Conservation (phyloP, 225 moss, liverwort and hornwort genomes). For the Pseudisothecium myosuroides region DNA sequence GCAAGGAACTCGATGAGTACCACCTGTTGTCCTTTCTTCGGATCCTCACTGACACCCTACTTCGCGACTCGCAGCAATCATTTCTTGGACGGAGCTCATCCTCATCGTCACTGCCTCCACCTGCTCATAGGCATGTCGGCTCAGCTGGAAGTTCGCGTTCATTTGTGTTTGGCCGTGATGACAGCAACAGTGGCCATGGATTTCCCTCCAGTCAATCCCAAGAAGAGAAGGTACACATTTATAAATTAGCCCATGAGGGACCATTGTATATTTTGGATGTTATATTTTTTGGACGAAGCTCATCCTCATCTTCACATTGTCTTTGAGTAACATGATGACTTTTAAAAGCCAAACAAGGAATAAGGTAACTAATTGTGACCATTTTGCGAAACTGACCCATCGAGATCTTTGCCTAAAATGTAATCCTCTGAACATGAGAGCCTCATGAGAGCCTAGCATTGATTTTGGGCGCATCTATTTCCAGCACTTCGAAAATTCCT, state of each 20-base stretch:
- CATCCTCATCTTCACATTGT: neutral
- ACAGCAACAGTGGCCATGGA: constrained; percentile 58
- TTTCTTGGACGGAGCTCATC: constrained; percentile 56
- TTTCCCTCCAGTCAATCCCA: constrained; percentile 13
- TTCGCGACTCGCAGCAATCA: constrained; percentile 47
- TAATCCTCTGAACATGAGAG: neutral
- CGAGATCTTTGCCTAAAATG: neutral
- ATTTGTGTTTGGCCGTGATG: constrained; percentile 84
- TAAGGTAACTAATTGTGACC: neutral
- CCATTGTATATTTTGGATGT: neutral
- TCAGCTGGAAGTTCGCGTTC: constrained; percentile 61
- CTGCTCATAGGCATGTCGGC: constrained; percentile 45
- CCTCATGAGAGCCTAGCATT: neutral
- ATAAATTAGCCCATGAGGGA: neutral
- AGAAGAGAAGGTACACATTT: constrained; percentile 33
- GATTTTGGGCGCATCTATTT: neutral
- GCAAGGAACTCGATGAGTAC: neutral
- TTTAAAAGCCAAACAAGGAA: neutral
- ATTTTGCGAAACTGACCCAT: neutral
- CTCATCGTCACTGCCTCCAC: constrained; percentile 38
- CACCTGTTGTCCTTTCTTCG: neutral
- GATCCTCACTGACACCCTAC: neutral
- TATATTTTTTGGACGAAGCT: neutral
- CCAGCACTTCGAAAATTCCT: neutral
- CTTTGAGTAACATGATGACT: neutral